Base-by-base conservation (phyloP, 1,284 basidiomycete genomes). In the Afroboletus lepidellus region DNA sequence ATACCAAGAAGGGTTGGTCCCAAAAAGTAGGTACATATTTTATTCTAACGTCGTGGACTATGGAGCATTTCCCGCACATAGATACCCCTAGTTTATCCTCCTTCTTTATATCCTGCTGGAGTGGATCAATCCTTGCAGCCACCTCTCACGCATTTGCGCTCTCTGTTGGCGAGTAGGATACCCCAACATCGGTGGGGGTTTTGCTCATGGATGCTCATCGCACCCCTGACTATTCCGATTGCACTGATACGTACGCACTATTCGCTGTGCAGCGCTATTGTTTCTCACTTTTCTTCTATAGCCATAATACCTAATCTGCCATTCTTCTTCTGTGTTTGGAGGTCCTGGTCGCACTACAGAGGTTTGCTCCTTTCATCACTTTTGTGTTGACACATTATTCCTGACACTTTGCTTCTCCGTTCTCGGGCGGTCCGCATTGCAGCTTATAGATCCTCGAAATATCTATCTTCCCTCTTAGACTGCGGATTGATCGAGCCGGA, bases 301-400 rank as follows among this genome's bases (percentile, higher is more conserved):
- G 88, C 90, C 13, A 69, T 92, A 50, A 83, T 92, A 66, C 89
- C 89, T 25, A 92, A 92, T 66, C 70, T 92, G 24, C 89, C 89
- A 0, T 86, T 92, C 68, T 90, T 92, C 74, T 92, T 89, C 69
- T 90, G 87, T 61, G 79, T 77, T 3, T 92, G 90, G 89, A 76
- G 89, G 44, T 82, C 87, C 41, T 92, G 89, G 88, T 85, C 84
- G 41, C 89, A 91, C 67, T 91, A 85, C 63, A 81, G 75, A 77
- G 87, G 88, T 87, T 50, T 51, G 71, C 37, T 39, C 4, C 36
- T 13, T 33, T 39, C 39, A 32, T 25, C n/a, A n/a, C 41, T 48
- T 51, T 52, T 34, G 41, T 46, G 24, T n/a, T n/a, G 13, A 37
- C 39, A 30, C n/a, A 23, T 12, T 23, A 42, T 55, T 52, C 21